These are phyloP conservation scores for Moricandia moricandioides DNA, from an alignment of 345 rosid species.

Conservation along the genomic window DNA sequence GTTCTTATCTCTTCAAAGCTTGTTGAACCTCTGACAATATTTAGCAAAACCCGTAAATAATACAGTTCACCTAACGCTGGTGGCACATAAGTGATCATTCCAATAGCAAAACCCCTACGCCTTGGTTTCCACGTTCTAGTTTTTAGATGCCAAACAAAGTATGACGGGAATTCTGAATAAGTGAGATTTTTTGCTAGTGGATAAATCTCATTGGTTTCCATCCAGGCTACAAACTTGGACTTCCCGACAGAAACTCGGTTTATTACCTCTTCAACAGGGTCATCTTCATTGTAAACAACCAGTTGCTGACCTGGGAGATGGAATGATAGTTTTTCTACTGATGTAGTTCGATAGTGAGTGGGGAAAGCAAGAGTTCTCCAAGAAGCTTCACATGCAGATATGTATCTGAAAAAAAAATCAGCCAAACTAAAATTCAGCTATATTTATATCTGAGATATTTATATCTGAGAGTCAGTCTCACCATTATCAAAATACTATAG, in stretches of 20 bases:
- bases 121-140: neutral
- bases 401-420: neutral
- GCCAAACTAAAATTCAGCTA: neutral
- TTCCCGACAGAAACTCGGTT: neutral
- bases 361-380: neutral
- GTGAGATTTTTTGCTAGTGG: neutral
- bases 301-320: neutral
- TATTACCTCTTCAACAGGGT: neutral
- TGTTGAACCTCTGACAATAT: neutral
- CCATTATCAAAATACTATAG: neutral
- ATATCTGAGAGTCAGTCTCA: neutral
- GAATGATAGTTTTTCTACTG: neutral
- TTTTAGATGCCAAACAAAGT: neutral
- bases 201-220: neutral
- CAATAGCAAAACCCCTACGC: neutral
- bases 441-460: neutral
- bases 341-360: neutral
- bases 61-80: neutral
- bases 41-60: neutral
- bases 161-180: neutral
- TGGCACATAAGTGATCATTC: neutral
- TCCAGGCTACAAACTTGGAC: neutral
- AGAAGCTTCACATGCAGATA: neutral
- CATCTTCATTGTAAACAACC: neutral
- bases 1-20: neutral